phyloP scores from a whole-genome alignment of 495 filamentous ascomycete genomes.

The Trichoderma parareesei region DNA sequence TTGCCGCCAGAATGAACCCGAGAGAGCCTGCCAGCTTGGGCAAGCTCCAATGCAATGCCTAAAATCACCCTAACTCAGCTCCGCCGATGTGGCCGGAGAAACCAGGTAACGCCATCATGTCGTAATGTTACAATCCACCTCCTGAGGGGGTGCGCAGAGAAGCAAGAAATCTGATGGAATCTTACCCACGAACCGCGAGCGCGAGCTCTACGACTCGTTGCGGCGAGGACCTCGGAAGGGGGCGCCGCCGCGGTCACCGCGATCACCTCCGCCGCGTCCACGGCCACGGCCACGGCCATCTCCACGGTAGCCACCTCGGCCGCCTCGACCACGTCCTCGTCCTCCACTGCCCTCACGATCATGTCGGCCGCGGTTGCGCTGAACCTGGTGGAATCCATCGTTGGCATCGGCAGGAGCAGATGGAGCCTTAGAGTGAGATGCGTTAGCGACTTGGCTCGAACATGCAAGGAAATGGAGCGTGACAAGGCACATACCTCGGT shows the following conservation, averaged over 20 bases:
- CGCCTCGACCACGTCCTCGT: constrained; percentile 34
- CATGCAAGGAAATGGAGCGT: neutral
- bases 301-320: constrained; percentile 49
- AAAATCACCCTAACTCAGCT: constrained; percentile 7
- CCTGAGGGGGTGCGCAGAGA: constrained; percentile 1
- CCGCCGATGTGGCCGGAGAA: neutral
- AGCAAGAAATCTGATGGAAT: neutral
- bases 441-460: neutral
- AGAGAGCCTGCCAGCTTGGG: neutral
- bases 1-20: constrained; percentile 7
- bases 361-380: constrained; percentile 45
- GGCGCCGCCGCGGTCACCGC: constrained; percentile 40
- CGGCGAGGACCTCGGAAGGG: constrained; percentile 31
- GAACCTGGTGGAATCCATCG: constrained; percentile 68
- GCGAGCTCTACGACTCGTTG: constrained; percentile 30
- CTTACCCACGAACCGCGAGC: constrained; percentile 1
- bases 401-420: constrained; percentile 25
- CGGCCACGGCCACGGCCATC: constrained; percentile 45
- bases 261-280: constrained; percentile 31
- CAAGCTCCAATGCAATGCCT: constrained; percentile 9
- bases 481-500: constrained; percentile 25
- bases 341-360: constrained; percentile 41
- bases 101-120: constrained; percentile 10
- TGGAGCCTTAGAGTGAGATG: constrained; percentile 16
- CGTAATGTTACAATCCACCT: constrained; percentile 8